phyloP scores from a whole-genome alignment of 345 rosid genomes.

The Hibiscus mutabilis region DNA sequence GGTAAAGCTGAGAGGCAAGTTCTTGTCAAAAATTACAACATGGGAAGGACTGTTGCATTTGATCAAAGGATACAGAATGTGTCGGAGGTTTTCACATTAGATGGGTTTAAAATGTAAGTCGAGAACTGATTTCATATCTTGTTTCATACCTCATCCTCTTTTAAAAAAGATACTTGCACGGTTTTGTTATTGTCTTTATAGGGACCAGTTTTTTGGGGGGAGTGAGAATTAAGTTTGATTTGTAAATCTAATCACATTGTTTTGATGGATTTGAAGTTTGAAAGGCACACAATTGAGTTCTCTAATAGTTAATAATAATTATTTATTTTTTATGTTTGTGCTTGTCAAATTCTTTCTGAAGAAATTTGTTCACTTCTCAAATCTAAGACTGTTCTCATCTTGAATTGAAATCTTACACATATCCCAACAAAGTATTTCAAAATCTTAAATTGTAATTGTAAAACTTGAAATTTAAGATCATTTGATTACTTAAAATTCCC shows the following conservation, averaged over 20 bases:
- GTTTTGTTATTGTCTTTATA: not conserved
- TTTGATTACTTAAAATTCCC: not conserved
- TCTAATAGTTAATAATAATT: not conserved
- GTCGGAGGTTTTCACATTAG: slow-evolving; percentile 79
- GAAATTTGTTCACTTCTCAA: not conserved
- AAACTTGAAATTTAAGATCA: not conserved
- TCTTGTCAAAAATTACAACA: slow-evolving; percentile 81
- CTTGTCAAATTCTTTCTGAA: not conserved
- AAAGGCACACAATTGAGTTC: not conserved
- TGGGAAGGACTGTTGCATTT: slow-evolving; percentile 78
- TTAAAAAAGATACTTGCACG: not conserved
- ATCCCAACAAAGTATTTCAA: not conserved
- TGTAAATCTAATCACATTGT: not conserved
- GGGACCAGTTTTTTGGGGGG: not conserved
- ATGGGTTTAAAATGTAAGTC: slow-evolving; percentile 80
- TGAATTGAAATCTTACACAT: not conserved
- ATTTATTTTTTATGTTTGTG: not conserved
- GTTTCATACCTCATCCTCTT: not conserved
- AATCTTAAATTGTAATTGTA: not conserved
- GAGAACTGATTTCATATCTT: slow-evolving; percentile 1
- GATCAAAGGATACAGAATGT: slow-evolving; percentile 60
- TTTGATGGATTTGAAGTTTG: not conserved
- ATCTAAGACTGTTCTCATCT: not conserved
- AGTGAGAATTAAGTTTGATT: not conserved
- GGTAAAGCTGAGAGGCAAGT: slow-evolving; percentile 82